Evolutionary conservation across 202 grass and related monocot species (phyloP).

Genomic region (Cymbopogon flexuosus): DNA sequence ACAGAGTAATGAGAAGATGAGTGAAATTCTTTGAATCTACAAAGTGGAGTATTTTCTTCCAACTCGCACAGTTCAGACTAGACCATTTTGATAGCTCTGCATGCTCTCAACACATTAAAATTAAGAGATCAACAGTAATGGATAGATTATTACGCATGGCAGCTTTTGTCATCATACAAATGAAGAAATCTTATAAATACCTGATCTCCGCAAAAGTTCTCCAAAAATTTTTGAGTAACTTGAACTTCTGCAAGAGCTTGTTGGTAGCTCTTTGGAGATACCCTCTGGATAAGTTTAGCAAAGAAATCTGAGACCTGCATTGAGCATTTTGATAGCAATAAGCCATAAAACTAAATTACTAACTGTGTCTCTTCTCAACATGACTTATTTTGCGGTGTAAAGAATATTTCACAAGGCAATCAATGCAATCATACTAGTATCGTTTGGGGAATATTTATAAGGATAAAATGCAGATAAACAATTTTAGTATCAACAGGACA

Average conservation of each 20-base stretch:
- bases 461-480: not conserved
- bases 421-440: not conserved
- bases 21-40: not conserved
- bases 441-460: not conserved
- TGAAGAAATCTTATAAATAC: slow-evolving; percentile 35
- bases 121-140: not conserved
- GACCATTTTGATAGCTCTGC: not conserved
- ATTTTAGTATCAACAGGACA: slow-evolving; percentile 13
- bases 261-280: slow-evolving; percentile 91
- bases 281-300: slow-evolving; percentile 83
- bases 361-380: not conserved
- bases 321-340: slow-evolving; percentile 1
- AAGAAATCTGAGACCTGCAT: slow-evolving; percentile 80
- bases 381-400: not conserved
- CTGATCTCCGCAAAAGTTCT: slow-evolving; percentile 96
- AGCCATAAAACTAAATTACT: not conserved
- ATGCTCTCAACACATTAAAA: not conserved
- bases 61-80: not conserved
- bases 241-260: slow-evolving; percentile 93
- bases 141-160: not conserved
- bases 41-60: not conserved
- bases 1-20: slow-evolving; percentile 18
- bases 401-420: not conserved
- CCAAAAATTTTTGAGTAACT: slow-evolving; percentile 91
- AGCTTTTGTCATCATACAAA: not conserved